phyloP scores from a whole-genome alignment of 805 yeast species.

The Pichia deserticola region DNA sequence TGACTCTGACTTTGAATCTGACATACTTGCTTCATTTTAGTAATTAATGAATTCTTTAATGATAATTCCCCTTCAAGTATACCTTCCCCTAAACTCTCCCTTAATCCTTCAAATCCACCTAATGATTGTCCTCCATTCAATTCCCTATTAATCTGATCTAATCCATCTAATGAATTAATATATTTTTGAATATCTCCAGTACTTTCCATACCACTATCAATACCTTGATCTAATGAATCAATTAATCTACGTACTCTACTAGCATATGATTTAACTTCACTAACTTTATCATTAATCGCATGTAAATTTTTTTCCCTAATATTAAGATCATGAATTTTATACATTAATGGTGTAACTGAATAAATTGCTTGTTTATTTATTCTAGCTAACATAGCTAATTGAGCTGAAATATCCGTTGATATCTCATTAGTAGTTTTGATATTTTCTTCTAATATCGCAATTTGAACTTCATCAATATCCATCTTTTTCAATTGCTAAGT shows the following conservation, averaged over 20 bases:
- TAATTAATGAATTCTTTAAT: slow-evolving; percentile 42
- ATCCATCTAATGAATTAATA: slow-evolving; percentile 29
- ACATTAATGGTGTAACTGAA: slow-evolving; percentile 65
- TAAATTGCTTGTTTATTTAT: slow-evolving; percentile 50
- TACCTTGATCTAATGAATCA: slow-evolving; percentile 27
- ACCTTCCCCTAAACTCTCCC: slow-evolving; percentile 49
- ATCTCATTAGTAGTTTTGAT: slow-evolving; percentile 51
- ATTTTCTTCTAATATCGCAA: slow-evolving; percentile 73
- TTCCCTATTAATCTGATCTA: slow-evolving; percentile 22
- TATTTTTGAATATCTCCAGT: slow-evolving; percentile 37
- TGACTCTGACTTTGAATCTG: neutral
- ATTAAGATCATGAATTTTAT: slow-evolving; percentile 50
- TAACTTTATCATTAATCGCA: slow-evolving; percentile 36
- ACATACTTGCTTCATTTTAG: slow-evolving; percentile 30
- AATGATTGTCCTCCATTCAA: slow-evolving; percentile 18
- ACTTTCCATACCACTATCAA: slow-evolving; percentile 15
- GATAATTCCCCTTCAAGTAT: slow-evolving; percentile 51
- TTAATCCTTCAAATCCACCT: slow-evolving; percentile 59
- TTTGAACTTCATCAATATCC: slow-evolving; percentile 76
- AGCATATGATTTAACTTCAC: slow-evolving; percentile 37
- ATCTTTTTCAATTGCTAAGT: neutral
- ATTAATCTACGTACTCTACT: slow-evolving; percentile 27
- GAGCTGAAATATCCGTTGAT: slow-evolving; percentile 45
- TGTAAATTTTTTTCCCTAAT: slow-evolving; percentile 51
- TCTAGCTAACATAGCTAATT: slow-evolving; percentile 46